These are phyloP conservation scores for Isoetes taiwanensis DNA, from an alignment of 75 land plant genomes.

Conservation along the genomic window DNA sequence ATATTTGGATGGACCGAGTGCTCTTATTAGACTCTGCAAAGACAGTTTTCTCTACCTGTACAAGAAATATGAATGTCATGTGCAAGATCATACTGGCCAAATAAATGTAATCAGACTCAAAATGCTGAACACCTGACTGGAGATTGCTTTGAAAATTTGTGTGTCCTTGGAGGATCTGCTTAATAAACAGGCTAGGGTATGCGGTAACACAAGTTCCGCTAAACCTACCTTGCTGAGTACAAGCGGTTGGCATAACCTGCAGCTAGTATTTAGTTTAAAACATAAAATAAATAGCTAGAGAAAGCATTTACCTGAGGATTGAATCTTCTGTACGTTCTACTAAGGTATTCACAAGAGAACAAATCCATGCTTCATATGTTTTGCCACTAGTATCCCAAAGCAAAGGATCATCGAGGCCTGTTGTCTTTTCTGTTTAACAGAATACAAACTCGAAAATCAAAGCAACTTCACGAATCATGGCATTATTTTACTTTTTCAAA, in stretches of 20 bases:
- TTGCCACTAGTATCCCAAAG: constrained; percentile 22
- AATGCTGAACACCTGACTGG: constrained; percentile 43
- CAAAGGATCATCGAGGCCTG: constrained; percentile 9
- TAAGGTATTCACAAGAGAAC: constrained; percentile 48
- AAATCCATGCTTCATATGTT: constrained; percentile 25
- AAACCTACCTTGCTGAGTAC: constrained; percentile 51
- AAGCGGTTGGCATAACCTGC: constrained; percentile 76
- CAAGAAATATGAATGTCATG: not conserved
- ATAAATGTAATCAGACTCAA: not conserved
- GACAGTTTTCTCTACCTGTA: constrained; percentile 69
- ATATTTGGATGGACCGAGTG: constrained; percentile 62
- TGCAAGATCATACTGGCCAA: not conserved
- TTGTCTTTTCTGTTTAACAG: constrained; percentile 8
- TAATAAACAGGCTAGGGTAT: constrained; percentile 51
- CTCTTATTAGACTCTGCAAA: constrained; percentile 46
- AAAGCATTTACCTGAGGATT: constrained; percentile 74
- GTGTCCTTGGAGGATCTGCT: constrained; percentile 18
- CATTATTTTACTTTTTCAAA: too few relatives aligned
- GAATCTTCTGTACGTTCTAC: constrained; percentile 42
- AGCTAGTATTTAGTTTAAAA: constrained; percentile 7
- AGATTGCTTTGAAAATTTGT: constrained; percentile 39
- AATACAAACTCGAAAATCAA: not conserved
- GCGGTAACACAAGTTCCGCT: constrained; percentile 69
- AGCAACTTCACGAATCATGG: not conserved
- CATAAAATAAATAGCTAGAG: not conserved